Conservation (phyloP, 768 basidiomycete genomes). For the Panellus pusillus region DNA sequence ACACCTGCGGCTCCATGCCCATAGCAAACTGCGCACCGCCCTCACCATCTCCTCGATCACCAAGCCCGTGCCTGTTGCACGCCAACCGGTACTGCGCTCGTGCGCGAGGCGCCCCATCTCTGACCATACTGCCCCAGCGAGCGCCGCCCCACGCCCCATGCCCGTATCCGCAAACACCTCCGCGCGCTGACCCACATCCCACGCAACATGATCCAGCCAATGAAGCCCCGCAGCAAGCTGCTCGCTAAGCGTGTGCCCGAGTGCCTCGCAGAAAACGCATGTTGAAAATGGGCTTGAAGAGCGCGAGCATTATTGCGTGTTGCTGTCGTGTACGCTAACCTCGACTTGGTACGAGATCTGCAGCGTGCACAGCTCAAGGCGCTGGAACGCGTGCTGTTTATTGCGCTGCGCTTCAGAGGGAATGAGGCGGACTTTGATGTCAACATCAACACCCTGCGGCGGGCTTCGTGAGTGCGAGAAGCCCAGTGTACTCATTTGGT, state of each 20-base stretch:
- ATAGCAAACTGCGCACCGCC: slow-evolving; percentile 50
- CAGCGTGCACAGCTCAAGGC: slow-evolving; percentile 55
- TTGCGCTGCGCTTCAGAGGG: slow-evolving; percentile 52
- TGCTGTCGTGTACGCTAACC: slow-evolving; percentile 56
- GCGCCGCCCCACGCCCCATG: slow-evolving; percentile 43
- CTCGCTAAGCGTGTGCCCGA: slow-evolving; percentile 58
- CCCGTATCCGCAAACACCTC: slow-evolving; percentile 71
- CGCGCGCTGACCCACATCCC: slow-evolving; percentile 55
- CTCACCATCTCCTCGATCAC: slow-evolving; percentile 47
- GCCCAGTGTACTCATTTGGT: slow-evolving; percentile 59
- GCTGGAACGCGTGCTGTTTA: slow-evolving; percentile 49
- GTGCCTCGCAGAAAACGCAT: slow-evolving; percentile 56
- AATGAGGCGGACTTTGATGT: slow-evolving; percentile 64
- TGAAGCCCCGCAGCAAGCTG: slow-evolving; percentile 55
- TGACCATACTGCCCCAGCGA: slow-evolving; percentile 67
- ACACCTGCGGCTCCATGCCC: slow-evolving; percentile 74
- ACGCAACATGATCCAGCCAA: slow-evolving; percentile 55
- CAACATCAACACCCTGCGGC: slow-evolving; percentile 65
- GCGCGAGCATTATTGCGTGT: slow-evolving; percentile 57
- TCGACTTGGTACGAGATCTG: slow-evolving; percentile 57
- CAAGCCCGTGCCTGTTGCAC: slow-evolving; percentile 63
- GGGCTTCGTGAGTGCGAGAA: slow-evolving; percentile 64
- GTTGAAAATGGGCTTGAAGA: slow-evolving; percentile 65
- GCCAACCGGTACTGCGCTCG: slow-evolving; percentile 37
- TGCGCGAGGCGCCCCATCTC: slow-evolving; percentile 61